Evolutionary conservation across 257 asterid genomes (phyloP), one percentile per base, ranked within the genome.

Genomic region (Salvia rosmarinus): DNA sequence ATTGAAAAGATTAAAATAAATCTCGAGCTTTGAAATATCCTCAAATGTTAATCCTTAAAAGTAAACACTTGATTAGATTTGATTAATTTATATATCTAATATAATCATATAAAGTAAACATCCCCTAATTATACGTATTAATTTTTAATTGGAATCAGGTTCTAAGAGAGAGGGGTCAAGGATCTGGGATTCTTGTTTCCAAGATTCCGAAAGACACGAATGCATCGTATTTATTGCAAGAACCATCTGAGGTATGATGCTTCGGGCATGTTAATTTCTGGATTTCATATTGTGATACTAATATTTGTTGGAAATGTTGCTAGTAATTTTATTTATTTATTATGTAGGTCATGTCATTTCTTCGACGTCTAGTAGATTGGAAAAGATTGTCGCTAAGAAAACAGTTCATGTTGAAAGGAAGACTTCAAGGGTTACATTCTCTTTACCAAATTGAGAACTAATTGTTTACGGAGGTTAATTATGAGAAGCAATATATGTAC

Each of bases 151-250:
- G 9, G 19, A 28, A 19, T 55, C 57, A 93, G 98, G 97, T 91
- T 30, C 70, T 91, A 23, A 81, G 87, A 44, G 90, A 88, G 52
- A 88, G 92, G 77, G 92, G 89, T 50, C 96, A 86, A 79, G 99
- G 99, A 19, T 82, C 78, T 76, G 99, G 99, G 9, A 95, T 95
- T 67, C 92, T 91, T 6, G 99, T 95, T 9, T 89, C 99, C 17
- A 86, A 87, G 78, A 79, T 78, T 65, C 95, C 96, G 6, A 94
- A 83, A 65, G 98, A 91, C 51, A 91, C 96, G 4, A 84, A 80
- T 50, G 98, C 99, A 14, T 84, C 96, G 13, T 91, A 91, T 73
- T 88, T 96, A 14, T 78, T 94, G 67, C 96, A 85, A 81, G 97
- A 91, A 71, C 99, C 99, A 50, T 70, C 96, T 1, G 97, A 94